Percentiles rank a stretch among this genome's conserved stretches.
These are phyloP conservation scores for Pharnaceum exiguum DNA, from an alignment of 148 eudicot species.

Conservation along the genomic window DNA sequence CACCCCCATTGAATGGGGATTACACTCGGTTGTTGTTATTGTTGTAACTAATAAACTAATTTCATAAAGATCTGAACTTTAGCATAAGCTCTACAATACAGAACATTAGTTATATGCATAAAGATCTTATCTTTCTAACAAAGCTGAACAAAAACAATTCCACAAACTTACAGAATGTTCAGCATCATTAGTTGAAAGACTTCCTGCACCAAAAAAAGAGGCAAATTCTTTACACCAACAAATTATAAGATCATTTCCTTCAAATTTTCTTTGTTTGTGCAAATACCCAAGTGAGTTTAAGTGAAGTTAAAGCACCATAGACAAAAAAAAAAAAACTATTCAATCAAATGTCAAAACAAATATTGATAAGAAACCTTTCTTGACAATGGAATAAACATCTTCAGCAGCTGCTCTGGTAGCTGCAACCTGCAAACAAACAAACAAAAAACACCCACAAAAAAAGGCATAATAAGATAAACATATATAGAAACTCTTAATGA, in stretches of 20 bases:
- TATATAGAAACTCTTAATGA: background rate
- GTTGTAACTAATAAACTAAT: too few relatives aligned
- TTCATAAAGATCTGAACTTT: too few relatives aligned
- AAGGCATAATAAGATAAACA: background rate
- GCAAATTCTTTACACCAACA: background rate
- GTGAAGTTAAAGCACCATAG: background rate
- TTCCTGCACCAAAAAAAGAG: conserved; percentile 31
- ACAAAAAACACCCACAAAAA: conserved; percentile 1
- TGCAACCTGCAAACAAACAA: conserved; percentile 51
- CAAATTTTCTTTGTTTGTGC: too few relatives aligned
- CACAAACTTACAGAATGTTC: conserved; percentile 46
- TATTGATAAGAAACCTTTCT: conserved; percentile 31
- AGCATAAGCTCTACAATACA: too few relatives aligned
- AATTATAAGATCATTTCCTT: too few relatives aligned
- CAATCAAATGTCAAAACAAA: background rate
- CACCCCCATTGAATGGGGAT: too few relatives aligned
- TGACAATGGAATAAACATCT: conserved; percentile 53
- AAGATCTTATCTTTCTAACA: background rate
- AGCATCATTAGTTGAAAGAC: conserved; percentile 29
- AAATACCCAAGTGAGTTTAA: too few relatives aligned
- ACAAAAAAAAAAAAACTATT: background rate
- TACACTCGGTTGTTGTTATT: too few relatives aligned
- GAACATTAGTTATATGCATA: background rate
- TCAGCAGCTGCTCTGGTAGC: conserved; percentile 61
- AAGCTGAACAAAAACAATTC: background rate